Conservation (phyloP, 108 stramenopile species). For the Parmales sp. region DNA sequence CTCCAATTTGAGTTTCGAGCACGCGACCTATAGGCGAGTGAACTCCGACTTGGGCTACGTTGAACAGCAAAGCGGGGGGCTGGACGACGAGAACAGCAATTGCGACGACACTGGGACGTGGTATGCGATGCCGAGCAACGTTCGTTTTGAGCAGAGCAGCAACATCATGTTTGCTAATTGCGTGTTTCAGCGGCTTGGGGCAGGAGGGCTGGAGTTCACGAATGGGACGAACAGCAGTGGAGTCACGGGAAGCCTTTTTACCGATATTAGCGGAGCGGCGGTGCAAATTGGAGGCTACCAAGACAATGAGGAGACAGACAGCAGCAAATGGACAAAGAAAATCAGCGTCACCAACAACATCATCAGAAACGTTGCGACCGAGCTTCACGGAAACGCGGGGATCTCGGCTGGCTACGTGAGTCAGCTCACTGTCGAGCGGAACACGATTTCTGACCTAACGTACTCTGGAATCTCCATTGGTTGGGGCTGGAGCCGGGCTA, state of each 20-base stretch:
- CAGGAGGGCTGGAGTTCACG: background rate
- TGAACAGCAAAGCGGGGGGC: slow-evolving; percentile 2
- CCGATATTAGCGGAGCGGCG: background rate
- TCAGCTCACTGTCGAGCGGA: background rate
- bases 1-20: background rate
- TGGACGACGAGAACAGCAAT: background rate
- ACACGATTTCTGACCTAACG: background rate
- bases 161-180: background rate
- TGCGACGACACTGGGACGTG: background rate
- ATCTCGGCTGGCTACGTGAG: background rate
- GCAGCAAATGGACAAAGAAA: background rate
- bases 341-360: background rate
- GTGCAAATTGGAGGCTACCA: background rate
- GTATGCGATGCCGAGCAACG: background rate
- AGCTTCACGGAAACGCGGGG: background rate
- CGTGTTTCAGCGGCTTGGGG: background rate
- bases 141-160: background rate
- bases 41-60: background rate
- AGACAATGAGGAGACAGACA: background rate
- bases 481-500: background rate
- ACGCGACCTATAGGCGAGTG: background rate
- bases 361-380: background rate
- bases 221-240: background rate
- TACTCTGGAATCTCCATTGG: slow-evolving; percentile 7
- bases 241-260: background rate